Evolutionary conservation across 1,139 yeast genomes (phyloP).

Genomic region (Magnusiomyces magnusii): DNA sequence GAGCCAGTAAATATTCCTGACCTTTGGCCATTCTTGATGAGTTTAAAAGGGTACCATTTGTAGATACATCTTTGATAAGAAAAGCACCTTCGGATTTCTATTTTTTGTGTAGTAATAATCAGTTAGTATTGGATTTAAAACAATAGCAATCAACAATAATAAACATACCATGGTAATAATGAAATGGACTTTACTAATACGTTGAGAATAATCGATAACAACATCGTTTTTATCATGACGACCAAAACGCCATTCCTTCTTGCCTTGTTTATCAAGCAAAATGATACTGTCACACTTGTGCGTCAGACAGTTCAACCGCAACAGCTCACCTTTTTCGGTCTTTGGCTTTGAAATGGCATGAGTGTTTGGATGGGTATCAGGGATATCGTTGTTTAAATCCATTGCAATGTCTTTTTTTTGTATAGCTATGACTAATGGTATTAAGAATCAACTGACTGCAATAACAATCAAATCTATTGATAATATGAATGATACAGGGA

Average conservation of each 20-base stretch:
- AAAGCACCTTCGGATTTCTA: slow-evolving; percentile 19
- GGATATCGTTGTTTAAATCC: not conserved
- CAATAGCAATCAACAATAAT: not conserved
- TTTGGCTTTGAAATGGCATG: not conserved
- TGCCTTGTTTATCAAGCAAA: slow-evolving; percentile 41
- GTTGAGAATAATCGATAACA: not conserved
- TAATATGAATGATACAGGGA: too few species aligned
- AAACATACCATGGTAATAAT: not conserved
- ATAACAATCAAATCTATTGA: too few species aligned
- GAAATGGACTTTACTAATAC: not conserved
- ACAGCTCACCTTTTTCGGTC: slow-evolving; percentile 3
- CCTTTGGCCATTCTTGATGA: slow-evolving; percentile 64
- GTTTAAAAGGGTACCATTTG: slow-evolving; percentile 89
- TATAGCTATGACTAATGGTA: too few species aligned
- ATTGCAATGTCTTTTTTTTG: too few species aligned
- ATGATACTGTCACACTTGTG: slow-evolving; percentile 11
- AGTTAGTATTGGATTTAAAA: not conserved
- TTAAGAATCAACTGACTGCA: too few species aligned
- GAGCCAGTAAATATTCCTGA: slow-evolving; percentile 74
- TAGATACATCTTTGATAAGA: slow-evolving; percentile 34
- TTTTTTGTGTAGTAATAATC: not conserved
- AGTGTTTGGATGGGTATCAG: slow-evolving; percentile 2
- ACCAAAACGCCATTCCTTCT: slow-evolving; percentile 87
- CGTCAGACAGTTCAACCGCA: slow-evolving; percentile 12
- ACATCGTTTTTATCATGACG: slow-evolving; percentile 38